Evolutionary conservation across 2,329 filamentous ascomycete genomes (phyloP).

Genomic region (Elsinoe batatas): DNA sequence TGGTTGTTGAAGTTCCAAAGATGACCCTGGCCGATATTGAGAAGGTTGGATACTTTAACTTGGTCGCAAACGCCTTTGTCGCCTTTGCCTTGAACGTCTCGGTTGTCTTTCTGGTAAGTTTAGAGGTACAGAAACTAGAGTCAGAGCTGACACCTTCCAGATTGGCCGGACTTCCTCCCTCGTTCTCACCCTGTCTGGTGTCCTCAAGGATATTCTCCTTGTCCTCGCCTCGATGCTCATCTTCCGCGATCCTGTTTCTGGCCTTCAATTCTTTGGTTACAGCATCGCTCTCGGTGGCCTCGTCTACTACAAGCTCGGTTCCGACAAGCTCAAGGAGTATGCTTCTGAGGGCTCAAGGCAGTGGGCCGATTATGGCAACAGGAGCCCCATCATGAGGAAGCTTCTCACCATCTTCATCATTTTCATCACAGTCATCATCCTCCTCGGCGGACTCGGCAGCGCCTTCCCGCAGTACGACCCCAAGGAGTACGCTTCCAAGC

Average conservation of each 20-base stretch:
- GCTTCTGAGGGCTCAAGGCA: slow-evolving; percentile 54
- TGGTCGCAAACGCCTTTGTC: slow-evolving; percentile 17
- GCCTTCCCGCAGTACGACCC: slow-evolving; percentile 22
- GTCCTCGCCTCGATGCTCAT: slow-evolving; percentile 20
- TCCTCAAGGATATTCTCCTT: slow-evolving; percentile 21
- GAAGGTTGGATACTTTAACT: slow-evolving; percentile 16
- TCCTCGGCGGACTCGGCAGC: slow-evolving; percentile 46
- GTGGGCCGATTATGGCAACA: slow-evolving; percentile 78
- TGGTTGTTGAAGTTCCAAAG: slow-evolving; percentile 16
- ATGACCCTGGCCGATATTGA: slow-evolving; percentile 16
- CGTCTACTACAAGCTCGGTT: slow-evolving; percentile 63
- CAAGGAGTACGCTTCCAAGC: slow-evolving; percentile 7
- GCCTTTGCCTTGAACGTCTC: slow-evolving; percentile 19
- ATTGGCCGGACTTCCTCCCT: slow-evolving; percentile 21
- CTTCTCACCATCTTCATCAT: slow-evolving; percentile 57
- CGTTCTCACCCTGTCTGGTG: slow-evolving; percentile 20
- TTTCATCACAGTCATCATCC: slow-evolving; percentile 55
- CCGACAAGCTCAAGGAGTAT: slow-evolving; percentile 74
- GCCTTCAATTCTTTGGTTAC: slow-evolving; percentile 22
- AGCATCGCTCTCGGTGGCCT: slow-evolving; percentile 58
- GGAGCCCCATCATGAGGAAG: slow-evolving; percentile 69
- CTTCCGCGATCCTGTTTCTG: slow-evolving; percentile 18
- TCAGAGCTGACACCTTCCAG: slow-evolving; percentile 3
- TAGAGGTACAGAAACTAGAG: not conserved
- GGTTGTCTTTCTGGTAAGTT: slow-evolving; percentile 18